Evolutionary conservation across 2,329 filamentous ascomycete species (phyloP), one percentile per base, ranked within the genome.

Genomic region (Fusarium graminum): DNA sequence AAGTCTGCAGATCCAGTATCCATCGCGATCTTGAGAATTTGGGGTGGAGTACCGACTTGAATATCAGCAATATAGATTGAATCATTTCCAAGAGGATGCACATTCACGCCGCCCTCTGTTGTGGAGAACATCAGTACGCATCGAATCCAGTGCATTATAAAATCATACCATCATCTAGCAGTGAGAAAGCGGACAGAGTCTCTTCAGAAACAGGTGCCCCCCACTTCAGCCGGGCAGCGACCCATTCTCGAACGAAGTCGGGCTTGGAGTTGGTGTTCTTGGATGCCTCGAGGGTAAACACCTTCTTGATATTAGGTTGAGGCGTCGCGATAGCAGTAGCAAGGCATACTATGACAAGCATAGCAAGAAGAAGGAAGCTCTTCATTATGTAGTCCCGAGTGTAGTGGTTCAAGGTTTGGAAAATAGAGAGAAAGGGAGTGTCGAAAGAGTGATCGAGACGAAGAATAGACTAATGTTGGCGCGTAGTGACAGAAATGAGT

Each of bases 1-100:
- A 85, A 76, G 59, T 87, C 85, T 11, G 81, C 78, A 9, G 85
- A 87, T 12, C 84, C 85, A 3, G 83, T 86, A 65, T 86, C 84
- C 25, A 86, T 67, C n/a, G 83, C 80, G 40, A 86, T 71, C 44
- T 79, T 80, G 40, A 85, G 54, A 7, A 72, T 75, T 62, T 86
- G 83, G 1, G 81, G 78, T 0, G 84, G 84, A 14, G 76, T 82
- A 11, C 84, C 84, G 44, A 86, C 71, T 46, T 79, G 72, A 26
- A 83, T 69, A 28, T 83, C 78, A 29, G 80, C 76, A 26, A 82
- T 72, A 73, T 78, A 84, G 52, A 81, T 74, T 52, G 80, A 72
- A 63, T 84, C 82, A 19, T 74, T 78, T 19, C 77, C 74, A 25
- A 81, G 70, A 2, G 80, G 75, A 42, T 74, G 61, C 5, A 80